phyloP scores from a whole-genome alignment of 202 grass and related monocot species.

The Schoenoplectus tabernaemontani region DNA sequence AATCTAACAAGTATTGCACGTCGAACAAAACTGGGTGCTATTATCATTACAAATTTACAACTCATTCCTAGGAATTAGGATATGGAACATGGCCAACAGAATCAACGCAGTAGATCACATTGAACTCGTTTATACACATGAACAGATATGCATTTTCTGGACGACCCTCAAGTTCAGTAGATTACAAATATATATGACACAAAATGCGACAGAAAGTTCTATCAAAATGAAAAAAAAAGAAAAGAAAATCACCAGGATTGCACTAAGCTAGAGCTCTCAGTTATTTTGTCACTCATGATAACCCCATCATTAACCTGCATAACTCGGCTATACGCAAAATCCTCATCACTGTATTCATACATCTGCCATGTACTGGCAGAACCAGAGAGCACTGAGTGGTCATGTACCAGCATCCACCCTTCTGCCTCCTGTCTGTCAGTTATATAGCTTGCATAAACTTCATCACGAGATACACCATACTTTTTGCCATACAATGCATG shows the following conservation, averaged over 20 bases:
- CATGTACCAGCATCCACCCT: conserved; percentile 71
- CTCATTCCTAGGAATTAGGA: not conserved
- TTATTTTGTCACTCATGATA: conserved; percentile 59
- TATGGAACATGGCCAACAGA: not conserved
- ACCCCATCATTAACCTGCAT: conserved; percentile 45
- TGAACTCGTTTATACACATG: not conserved
- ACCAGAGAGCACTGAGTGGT: conserved; percentile 61
- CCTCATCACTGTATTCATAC: conserved; percentile 50
- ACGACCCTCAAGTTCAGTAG: not conserved
- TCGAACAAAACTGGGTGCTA: not conserved
- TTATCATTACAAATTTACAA: not conserved
- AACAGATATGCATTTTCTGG: not conserved
- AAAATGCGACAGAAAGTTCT: not conserved
- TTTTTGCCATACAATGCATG: conserved; percentile 44
- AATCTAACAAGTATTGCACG: not conserved
- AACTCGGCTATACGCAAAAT: conserved; percentile 23
- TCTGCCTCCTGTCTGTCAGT: conserved; percentile 48
- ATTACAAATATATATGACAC: not conserved
- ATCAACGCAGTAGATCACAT: not conserved
- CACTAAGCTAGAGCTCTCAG: conserved; percentile 27
- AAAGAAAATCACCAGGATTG: not conserved
- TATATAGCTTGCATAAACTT: conserved; percentile 14
- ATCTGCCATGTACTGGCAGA: conserved; percentile 39
- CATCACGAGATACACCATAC: not conserved
- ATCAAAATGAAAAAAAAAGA: not conserved